Conservation (phyloP, 371 early-diverging fungal genomes). For the Smittium culicis region DNA sequence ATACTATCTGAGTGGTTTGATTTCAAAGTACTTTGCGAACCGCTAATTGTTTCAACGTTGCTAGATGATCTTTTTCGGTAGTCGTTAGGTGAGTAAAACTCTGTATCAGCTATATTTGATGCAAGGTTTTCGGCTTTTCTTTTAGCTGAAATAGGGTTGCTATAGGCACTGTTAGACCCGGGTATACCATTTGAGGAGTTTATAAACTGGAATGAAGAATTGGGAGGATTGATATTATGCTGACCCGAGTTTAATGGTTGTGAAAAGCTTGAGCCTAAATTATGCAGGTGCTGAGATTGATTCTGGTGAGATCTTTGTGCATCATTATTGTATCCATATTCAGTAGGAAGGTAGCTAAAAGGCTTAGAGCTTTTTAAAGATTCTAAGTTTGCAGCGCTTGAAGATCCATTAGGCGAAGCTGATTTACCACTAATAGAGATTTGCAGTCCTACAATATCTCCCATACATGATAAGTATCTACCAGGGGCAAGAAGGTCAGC, state of each 20-base stretch:
- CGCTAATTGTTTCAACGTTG: neutral
- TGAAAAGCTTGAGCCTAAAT: neutral
- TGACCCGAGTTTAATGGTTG: neutral
- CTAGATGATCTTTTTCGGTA: neutral
- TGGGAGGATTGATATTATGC: neutral
- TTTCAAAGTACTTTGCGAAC: neutral
- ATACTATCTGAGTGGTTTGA: neutral
- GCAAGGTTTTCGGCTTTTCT: neutral
- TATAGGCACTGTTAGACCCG: no score
- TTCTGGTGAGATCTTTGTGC: neutral
- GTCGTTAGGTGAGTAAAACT: neutral
- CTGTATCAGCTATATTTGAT: neutral
- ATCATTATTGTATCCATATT: neutral
- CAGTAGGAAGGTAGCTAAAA: neutral
- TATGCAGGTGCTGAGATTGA: neutral
- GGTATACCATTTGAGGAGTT: neutral
- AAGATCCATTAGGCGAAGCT: neutral
- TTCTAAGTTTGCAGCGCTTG: neutral
- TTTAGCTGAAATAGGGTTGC: neutral
- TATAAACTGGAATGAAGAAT: neutral
- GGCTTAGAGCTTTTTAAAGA: neutral
- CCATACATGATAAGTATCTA: conserved; percentile 53
- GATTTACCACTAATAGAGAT: conserved; percentile 44
- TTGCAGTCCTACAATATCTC: conserved; percentile 61
- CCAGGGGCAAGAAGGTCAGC: conserved; percentile 16